phyloP scores from a whole-genome alignment of 495 filamentous ascomycete genomes.

The Aspergillus diversus region DNA sequence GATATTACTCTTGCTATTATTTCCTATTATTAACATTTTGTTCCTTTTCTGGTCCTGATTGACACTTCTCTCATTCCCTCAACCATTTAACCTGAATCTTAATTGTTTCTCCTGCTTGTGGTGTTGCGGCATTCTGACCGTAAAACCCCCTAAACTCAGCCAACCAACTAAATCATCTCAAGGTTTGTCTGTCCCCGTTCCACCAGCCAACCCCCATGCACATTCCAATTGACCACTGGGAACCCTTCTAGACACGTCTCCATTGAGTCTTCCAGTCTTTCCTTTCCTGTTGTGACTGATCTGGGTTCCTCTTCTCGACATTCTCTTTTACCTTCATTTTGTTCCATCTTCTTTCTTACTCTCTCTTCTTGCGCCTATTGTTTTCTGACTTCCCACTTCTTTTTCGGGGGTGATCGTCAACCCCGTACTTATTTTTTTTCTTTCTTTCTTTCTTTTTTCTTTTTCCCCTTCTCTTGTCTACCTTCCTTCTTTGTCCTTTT shows the following conservation, averaged over 20 bases:
- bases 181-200: constrained; percentile 32
- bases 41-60: constrained; percentile 37
- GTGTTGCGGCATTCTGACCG: constrained; percentile 37
- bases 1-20: constrained; percentile 13
- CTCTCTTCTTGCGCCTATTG: constrained; percentile 24
- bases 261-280: constrained; percentile 22
- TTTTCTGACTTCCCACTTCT: constrained; percentile 37
- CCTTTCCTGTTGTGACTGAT: constrained; percentile 20
- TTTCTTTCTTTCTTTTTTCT: constrained; percentile 21
- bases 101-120: constrained; percentile 33
- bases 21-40: constrained; percentile 17
- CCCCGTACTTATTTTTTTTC: constrained; percentile 39
- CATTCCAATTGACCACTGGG: constrained; percentile 41
- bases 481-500: constrained; percentile 44
- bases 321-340: constrained; percentile 38
- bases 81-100: not conserved
- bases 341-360: constrained; percentile 39
- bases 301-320: constrained; percentile 17
- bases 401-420: constrained; percentile 37
- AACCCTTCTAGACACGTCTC: constrained; percentile 35
- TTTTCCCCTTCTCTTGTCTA: not conserved
- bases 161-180: constrained; percentile 29
- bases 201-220: constrained; percentile 32
- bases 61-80: not conserved
- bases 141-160: constrained; percentile 22